Evolutionary conservation across 1,284 basidiomycete species (phyloP).

Genomic region (Peniophora sp.): DNA sequence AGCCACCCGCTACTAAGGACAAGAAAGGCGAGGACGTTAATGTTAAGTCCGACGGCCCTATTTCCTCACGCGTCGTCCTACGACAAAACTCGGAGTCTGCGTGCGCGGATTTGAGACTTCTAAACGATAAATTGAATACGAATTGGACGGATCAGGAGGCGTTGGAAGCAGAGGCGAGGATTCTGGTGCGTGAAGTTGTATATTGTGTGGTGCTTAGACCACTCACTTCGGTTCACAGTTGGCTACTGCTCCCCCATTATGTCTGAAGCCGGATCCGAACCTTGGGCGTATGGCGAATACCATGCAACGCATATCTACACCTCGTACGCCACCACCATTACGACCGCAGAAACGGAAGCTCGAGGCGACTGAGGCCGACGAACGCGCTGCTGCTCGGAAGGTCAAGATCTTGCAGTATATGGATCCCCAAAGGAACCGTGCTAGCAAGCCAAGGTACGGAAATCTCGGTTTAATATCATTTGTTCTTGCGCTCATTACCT

Average conservation of each 20-base stretch:
- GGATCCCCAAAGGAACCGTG: slow-evolving; percentile 49
- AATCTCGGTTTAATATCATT: background rate
- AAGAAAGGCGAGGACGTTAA: slow-evolving; percentile 34
- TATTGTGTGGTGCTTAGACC: slow-evolving; percentile 8
- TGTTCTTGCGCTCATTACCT: slow-evolving; percentile 4
- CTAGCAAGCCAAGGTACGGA: slow-evolving; percentile 36
- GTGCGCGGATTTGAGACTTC: slow-evolving; percentile 66
- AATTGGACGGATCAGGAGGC: slow-evolving; percentile 65
- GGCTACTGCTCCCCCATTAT: slow-evolving; percentile 63
- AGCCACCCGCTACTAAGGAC: slow-evolving; percentile 40
- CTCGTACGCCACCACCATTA: slow-evolving; percentile 57
- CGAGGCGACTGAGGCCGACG: slow-evolving; percentile 58
- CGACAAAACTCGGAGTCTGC: slow-evolving; percentile 67
- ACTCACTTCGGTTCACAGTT: slow-evolving; percentile 32
- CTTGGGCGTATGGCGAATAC: slow-evolving; percentile 67
- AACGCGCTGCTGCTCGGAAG: slow-evolving; percentile 58
- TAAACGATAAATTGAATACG: slow-evolving; percentile 47
- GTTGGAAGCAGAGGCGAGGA: slow-evolving; percentile 60
- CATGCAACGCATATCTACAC: slow-evolving; percentile 58
- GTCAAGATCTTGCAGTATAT: slow-evolving; percentile 71
- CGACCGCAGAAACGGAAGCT: slow-evolving; percentile 57
- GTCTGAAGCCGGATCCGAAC: slow-evolving; percentile 68
- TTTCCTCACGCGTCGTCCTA: slow-evolving; percentile 60
- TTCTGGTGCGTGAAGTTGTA: slow-evolving; percentile 43
- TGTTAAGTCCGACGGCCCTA: slow-evolving; percentile 25